These are phyloP conservation scores for Babjeviella inositovora DNA, from an alignment of 805 yeast genomes.

Conservation along the genomic window DNA sequence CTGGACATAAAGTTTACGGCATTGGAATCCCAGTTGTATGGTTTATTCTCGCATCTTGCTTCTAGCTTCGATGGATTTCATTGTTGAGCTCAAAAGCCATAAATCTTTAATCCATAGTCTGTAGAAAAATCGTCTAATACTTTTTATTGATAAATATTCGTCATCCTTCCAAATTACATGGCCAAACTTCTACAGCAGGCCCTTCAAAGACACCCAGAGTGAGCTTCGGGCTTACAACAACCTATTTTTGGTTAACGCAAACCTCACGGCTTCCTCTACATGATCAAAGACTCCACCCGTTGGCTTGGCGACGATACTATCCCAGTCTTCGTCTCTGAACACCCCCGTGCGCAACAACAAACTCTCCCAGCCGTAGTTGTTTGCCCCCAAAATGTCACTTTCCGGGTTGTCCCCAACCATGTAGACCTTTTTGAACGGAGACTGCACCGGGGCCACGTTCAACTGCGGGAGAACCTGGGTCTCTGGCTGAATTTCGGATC, in stretches of 20 bases:
- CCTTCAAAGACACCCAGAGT: too few relatives aligned
- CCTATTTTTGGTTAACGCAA: slow-evolving; percentile 6
- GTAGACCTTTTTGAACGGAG: slow-evolving; percentile 48
- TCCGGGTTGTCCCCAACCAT: slow-evolving; percentile 98
- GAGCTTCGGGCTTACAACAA: too few relatives aligned
- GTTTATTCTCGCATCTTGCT: too few relatives aligned
- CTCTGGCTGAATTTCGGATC: slow-evolving; percentile 2
- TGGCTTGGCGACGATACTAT: slow-evolving; percentile 29
- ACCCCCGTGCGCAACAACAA: slow-evolving; percentile 83
- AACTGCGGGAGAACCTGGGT: slow-evolving; percentile 23
- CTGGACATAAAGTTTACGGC: too few relatives aligned
- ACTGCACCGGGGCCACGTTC: slow-evolving; percentile 16
- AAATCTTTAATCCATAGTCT: too few relatives aligned
- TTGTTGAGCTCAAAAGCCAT: too few relatives aligned
- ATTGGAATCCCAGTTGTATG: too few relatives aligned
- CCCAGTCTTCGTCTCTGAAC: slow-evolving; percentile 47
- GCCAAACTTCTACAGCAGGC: too few relatives aligned
- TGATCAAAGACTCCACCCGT: slow-evolving; percentile 30
- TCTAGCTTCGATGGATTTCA: too few relatives aligned
- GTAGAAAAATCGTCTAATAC: too few relatives aligned
- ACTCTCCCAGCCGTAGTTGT: slow-evolving; percentile 77
- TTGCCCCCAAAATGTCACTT: slow-evolving; percentile 84
- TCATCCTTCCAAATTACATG: too few relatives aligned
- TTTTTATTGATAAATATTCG: too few relatives aligned
- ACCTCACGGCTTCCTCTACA: slow-evolving; percentile 25